Conservation (phyloP, 345 rosid genomes). For the Lagerstroemia speciosa region DNA sequence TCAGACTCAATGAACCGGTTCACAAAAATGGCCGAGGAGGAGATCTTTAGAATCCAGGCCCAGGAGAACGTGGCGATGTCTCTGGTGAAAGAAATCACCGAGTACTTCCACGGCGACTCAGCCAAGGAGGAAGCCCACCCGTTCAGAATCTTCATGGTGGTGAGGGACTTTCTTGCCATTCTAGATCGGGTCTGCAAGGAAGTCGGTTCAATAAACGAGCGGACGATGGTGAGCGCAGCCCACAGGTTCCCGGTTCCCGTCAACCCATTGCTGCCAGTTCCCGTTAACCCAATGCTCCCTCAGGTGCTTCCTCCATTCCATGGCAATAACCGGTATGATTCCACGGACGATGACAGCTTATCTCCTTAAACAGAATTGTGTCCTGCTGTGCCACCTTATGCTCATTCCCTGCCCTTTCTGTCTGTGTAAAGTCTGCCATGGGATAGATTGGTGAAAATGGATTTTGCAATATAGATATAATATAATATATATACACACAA, state of each 20-base stretch:
- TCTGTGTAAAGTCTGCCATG: slow-evolving; percentile 36
- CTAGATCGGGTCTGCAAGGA: slow-evolving; percentile 95
- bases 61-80: slow-evolving; percentile 83
- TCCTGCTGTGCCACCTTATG: not conserved
- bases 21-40: slow-evolving; percentile 63
- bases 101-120: slow-evolving; percentile 98
- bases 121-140: slow-evolving; percentile 99
- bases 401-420: not conserved
- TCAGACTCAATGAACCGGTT: slow-evolving; percentile 66
- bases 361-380: slow-evolving; percentile 28
- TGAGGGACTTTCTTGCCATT: slow-evolving; percentile 75
- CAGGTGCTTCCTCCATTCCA: slow-evolving; percentile 37
- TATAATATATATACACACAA: slow-evolving; percentile 15
- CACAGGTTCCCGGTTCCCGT: slow-evolving; percentile 77
- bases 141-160: slow-evolving; percentile 94
- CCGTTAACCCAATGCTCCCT: slow-evolving; percentile 25
- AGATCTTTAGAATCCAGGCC: slow-evolving; percentile 79
- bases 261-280: slow-evolving; percentile 45
- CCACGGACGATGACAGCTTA: slow-evolving; percentile 50
- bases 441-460: slow-evolving; percentile 17
- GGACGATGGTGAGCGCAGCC: slow-evolving; percentile 75
- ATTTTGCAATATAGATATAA: slow-evolving; percentile 29
- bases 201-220: slow-evolving; percentile 83
- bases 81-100: slow-evolving; percentile 90
- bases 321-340: slow-evolving; percentile 33